Base-by-base conservation (phyloP, 2,329 filamentous ascomycete genomes). In the Talaromyces sp. region DNA sequence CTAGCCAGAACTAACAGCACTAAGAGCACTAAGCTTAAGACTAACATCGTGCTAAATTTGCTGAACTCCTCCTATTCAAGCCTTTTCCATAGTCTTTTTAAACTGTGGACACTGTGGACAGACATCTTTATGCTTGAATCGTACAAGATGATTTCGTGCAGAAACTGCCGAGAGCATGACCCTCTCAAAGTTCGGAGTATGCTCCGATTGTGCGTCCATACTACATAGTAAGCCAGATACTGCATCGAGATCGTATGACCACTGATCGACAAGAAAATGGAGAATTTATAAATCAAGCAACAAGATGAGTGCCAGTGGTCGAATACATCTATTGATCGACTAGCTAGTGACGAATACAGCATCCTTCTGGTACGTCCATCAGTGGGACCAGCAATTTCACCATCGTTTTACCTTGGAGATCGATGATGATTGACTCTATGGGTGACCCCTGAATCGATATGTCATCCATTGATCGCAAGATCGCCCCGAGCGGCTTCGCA, bases 161-260 rank as follows among this genome's bases (percentile, higher is more conserved):
- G 60, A 54, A 62, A 41, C 47, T 62, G 19, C 47, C 37, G 60
- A 52, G 60, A 62, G 60, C 47, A 43, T 62, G 48, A 39, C 37
- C 31, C 59, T 24, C n/a, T 47, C 39, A 31, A 10, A 31, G 14
- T 33, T 33, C n/a, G 39, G 37, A 47, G 27, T 33, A 54, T 13
- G n/a, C 31, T 35, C 4, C n/a, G n/a, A 11, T 3, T 27, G 35
- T 37, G 2, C 35, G 9, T 37, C 35, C 35, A 13, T 37, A 56
- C 33, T 6, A 14, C 6, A 56, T 9, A 54, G 27, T 50, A 8
- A 11, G 22, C 22, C 22, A 22, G 22, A 22, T 22, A 22, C 22
- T 22, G 22, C 22, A 24, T 37, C 5, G 52, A 22, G 52, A 37
- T 56, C 52, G 39, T 31, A 56, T 56, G 52, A 56, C 19, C 52